phyloP scores from a whole-genome alignment of 2,329 filamentous ascomycete species.

The Colletotrichum gloeosporioides region DNA sequence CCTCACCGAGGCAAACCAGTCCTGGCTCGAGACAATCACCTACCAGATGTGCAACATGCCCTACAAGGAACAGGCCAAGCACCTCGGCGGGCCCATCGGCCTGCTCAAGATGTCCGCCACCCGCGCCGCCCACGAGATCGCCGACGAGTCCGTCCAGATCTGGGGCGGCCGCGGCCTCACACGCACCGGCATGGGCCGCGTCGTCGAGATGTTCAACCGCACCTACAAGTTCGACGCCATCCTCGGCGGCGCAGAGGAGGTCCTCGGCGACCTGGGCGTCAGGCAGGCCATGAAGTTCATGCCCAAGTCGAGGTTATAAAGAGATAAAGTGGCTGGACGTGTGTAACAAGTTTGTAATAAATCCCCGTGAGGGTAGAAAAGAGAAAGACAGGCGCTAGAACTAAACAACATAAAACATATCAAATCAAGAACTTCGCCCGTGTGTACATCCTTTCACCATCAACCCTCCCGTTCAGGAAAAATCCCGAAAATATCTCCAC shows the following conservation, averaged over 20 bases:
- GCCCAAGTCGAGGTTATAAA: constrained; percentile 81
- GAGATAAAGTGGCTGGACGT: fast-evolving
- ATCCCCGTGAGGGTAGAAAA: neutral
- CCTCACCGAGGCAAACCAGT: constrained; percentile 80
- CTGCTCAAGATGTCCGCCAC: constrained; percentile 82
- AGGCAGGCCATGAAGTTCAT: constrained; percentile 84
- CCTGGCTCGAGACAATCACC: constrained; percentile 84
- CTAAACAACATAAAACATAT: neutral
- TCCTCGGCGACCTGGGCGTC: constrained; percentile 81
- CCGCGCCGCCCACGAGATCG: constrained; percentile 79
- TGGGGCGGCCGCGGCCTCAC: constrained; percentile 85
- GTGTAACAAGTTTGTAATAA: neutral
- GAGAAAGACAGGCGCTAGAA: neutral
- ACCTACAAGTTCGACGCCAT: constrained; percentile 85
- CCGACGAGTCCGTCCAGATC: constrained; percentile 84
- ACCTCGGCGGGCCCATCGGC: constrained; percentile 81
- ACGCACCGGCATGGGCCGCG: constrained; percentile 80
- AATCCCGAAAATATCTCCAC: neutral
- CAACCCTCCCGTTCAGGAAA: neutral
- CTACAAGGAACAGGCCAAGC: constrained; percentile 76
- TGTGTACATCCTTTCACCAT: neutral
- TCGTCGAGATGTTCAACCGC: constrained; percentile 84
- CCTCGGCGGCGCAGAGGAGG: constrained; percentile 82
- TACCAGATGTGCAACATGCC: constrained; percentile 90
- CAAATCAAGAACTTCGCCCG: neutral